Evolutionary conservation across 2,329 filamentous ascomycete genomes (phyloP), one percentile per base, ranked within the genome.

Genomic region (Epichloe hybrida): DNA sequence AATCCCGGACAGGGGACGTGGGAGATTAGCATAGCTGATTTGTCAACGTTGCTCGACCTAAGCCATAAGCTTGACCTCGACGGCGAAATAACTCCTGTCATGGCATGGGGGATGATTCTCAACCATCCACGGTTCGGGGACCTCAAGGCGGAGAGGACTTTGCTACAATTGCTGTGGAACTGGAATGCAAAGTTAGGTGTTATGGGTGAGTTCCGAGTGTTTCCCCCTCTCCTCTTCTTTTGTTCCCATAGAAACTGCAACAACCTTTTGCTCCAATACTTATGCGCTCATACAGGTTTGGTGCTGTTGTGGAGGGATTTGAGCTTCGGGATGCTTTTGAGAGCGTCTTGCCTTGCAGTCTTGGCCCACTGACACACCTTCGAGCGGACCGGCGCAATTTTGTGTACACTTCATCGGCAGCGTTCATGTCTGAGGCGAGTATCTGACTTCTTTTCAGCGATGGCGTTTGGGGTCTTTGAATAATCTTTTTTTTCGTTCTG

Each of bases 71-170:
- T 96, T 27, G 83, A 93, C 58, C 79, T 93, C 2, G 87, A 93
- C 54, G 88, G 88, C 49, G 88, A 94, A 68, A 87, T 97, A 60
- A 97, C 91, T 17, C 93, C 93, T 0, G 86, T 96, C 57, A 95
- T 95, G 88, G 90, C 90, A 0, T 91, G 93, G 81, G 85, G 88
- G 47, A 85, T 87, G 69, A 76, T 97, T 47, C 72, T 88, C 55
- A 76, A 74, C 44, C 83, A 93, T 66, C 79, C 84, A 38, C 74
- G 84, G 54, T 81, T 90, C 55, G 63, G 64, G 5, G 80, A 84
- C 57, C 69, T 96, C 56, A 79, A 72, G 15, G 66, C 70, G 48
- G 75, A 79, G 39, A 79, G 39, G 88, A 96, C 61, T 80, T 95
- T 58, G 73, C 77, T 58, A 76, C 72, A 55, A 73, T 96, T 57